Percentiles rank a stretch among this genome's conserved stretches.
Conservation (phyloP, 1,284 basidiomycete species). For the Cryptococcus deneoformans region DNA sequence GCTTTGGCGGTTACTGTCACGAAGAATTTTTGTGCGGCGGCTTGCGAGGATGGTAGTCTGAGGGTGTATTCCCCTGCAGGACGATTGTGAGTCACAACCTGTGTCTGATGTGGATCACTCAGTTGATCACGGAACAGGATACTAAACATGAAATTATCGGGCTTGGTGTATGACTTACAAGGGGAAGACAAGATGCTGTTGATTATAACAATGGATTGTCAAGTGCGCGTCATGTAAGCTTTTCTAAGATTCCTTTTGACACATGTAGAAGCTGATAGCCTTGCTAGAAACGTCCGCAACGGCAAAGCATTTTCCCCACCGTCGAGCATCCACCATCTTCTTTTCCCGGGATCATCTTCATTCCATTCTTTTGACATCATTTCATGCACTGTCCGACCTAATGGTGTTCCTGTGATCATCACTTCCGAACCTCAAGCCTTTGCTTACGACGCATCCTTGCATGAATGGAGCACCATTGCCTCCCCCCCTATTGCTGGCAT, state of each 20-base stretch:
- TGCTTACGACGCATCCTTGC: conserved; percentile 67
- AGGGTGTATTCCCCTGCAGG: conserved; percentile 76
- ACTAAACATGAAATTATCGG: conserved; percentile 69
- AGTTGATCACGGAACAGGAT: conserved; percentile 47
- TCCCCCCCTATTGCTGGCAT: conserved; percentile 67
- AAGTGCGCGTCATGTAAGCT: conserved; percentile 69
- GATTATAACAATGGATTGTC: conserved; percentile 67
- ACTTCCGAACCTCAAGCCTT: conserved; percentile 70
- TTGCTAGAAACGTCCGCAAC: conserved; percentile 66
- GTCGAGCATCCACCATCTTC: conserved; percentile 60
- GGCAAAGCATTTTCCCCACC: conserved; percentile 63
- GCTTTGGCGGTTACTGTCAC: conserved; percentile 66
- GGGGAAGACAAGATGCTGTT: conserved; percentile 63
- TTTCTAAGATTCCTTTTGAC: too few relatives aligned
- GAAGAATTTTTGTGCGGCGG: conserved; percentile 66
- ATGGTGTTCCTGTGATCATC: conserved; percentile 71
- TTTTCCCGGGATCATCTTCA: conserved; percentile 43
- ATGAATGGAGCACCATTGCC: conserved; percentile 67
- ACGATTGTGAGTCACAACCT: conserved; percentile 55
- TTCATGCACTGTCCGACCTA: conserved; percentile 65
- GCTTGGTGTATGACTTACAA: conserved; percentile 65
- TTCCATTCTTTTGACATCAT: conserved; percentile 32
- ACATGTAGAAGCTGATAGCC: background rate
- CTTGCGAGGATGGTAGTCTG: conserved; percentile 70
- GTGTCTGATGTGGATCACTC: too few relatives aligned